These are phyloP conservation scores for Rosa chinensis DNA, from an alignment of 306 rosid species.

Conservation along the genomic window DNA sequence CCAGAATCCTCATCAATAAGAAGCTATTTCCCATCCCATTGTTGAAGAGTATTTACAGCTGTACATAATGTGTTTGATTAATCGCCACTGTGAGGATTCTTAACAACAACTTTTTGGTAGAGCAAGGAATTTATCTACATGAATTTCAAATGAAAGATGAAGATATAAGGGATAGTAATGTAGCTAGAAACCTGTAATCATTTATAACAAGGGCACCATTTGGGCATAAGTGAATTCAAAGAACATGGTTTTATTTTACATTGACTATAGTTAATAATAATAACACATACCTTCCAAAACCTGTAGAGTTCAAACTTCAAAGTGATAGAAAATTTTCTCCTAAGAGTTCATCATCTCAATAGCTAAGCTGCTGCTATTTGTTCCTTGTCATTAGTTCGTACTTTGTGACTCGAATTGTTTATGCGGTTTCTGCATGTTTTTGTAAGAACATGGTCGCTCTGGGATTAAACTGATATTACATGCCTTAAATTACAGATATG, in stretches of 20 bases:
- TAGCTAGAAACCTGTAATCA: background rate
- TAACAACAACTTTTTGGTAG: background rate
- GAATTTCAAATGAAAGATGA: background rate
- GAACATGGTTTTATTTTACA: background rate
- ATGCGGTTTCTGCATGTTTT: background rate
- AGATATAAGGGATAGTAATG: background rate
- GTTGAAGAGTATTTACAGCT: background rate
- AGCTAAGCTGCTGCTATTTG: background rate
- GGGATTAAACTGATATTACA: background rate
- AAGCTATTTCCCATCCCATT: background rate
- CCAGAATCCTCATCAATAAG: background rate
- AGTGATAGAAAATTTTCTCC: background rate
- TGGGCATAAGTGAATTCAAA: background rate
- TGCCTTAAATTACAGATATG: conserved; percentile 58
- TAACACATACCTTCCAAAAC: background rate
- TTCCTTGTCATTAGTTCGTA: background rate
- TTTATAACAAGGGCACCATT: background rate
- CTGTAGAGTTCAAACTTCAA: background rate
- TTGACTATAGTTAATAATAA: too few relatives aligned
- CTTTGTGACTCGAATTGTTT: background rate
- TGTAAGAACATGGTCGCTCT: background rate
- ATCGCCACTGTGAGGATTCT: background rate
- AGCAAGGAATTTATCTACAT: background rate
- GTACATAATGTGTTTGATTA: background rate
- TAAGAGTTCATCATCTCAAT: background rate